Conservation (phyloP, 257 asterid genomes). For the Scutellaria baicalensis region DNA sequence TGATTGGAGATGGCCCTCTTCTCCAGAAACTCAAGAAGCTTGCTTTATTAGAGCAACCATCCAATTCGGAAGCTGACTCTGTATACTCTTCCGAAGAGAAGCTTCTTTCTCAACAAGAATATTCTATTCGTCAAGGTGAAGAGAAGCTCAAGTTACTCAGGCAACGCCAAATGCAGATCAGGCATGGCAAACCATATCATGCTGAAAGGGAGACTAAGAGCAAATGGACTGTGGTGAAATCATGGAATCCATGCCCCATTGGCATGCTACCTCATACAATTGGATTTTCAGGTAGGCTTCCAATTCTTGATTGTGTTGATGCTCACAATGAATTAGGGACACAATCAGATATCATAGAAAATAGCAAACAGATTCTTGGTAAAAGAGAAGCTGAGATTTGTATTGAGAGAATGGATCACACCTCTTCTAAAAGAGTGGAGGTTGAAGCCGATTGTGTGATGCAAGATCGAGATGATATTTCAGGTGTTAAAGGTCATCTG, state of each 20-base stretch:
- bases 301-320: constrained; percentile 37
- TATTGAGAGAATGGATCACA: constrained; percentile 20
- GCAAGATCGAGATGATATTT: constrained; percentile 1
- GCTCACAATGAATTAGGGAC: constrained; percentile 13
- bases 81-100: constrained; percentile 1
- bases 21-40: constrained; percentile 56
- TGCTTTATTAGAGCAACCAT: constrained; percentile 10
- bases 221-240: constrained; percentile 43
- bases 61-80: constrained; percentile 20
- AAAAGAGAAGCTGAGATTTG: constrained; percentile 47
- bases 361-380: constrained; percentile 17
- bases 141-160: constrained; percentile 38
- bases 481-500: constrained; percentile 41
- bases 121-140: constrained; percentile 38
- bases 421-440: constrained; percentile 22
- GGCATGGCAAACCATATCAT: constrained; percentile 1
- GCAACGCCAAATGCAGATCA: constrained; percentile 17
- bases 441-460: constrained; percentile 13
- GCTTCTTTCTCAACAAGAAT: constrained; percentile 39
- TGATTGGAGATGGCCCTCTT: constrained; percentile 38
- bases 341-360: constrained; percentile 10
- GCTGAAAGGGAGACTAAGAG: constrained; percentile 15
- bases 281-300: constrained; percentile 56
- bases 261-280: constrained; percentile 66
- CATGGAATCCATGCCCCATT: constrained; percentile 77